Evolutionary conservation across 1,284 basidiomycete genomes (phyloP).

Genomic region (Omphalotus olearius): DNA sequence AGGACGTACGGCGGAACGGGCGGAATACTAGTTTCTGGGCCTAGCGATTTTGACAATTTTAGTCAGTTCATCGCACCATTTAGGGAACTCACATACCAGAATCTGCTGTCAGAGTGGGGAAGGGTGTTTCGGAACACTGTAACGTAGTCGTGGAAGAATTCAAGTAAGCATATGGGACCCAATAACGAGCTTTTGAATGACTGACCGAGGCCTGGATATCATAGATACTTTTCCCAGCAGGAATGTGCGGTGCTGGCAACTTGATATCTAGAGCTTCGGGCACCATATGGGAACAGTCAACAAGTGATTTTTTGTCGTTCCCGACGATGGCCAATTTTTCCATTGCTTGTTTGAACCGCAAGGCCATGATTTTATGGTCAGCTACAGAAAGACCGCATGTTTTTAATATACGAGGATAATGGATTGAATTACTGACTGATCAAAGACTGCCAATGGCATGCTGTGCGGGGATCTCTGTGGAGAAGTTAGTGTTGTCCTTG

Average conservation of each 20-base stretch:
- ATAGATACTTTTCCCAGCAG: slow-evolving; percentile 1
- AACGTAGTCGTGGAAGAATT: too few species aligned
- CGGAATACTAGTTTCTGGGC: too few species aligned
- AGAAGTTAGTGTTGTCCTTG: not conserved
- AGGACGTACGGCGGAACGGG: too few species aligned
- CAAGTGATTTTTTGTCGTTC: not conserved
- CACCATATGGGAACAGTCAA: slow-evolving; percentile 2
- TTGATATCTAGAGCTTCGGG: not conserved
- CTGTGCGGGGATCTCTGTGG: not conserved
- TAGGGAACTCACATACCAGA: not conserved
- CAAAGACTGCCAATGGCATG: slow-evolving; percentile 2
- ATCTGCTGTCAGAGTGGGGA: slow-evolving; percentile 9
- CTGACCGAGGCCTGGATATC: not conserved
- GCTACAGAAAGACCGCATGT: not conserved
- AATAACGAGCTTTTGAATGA: not conserved
- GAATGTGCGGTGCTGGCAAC: not conserved
- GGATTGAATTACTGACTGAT: not conserved
- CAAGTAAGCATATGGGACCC: slow-evolving; percentile 14
- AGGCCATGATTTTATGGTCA: not conserved
- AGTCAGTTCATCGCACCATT: too few species aligned
- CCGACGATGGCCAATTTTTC: slow-evolving; percentile 1
- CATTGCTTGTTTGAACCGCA: not conserved
- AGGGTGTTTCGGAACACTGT: slow-evolving; percentile 1
- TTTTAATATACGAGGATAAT: not conserved
- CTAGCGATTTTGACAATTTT: too few species aligned